A percentile compares a stretch with the other conserved stretches of the same genome.
phyloP scores from a whole-genome alignment of 2,329 filamentous ascomycete genomes.

The Botrytis porri region DNA sequence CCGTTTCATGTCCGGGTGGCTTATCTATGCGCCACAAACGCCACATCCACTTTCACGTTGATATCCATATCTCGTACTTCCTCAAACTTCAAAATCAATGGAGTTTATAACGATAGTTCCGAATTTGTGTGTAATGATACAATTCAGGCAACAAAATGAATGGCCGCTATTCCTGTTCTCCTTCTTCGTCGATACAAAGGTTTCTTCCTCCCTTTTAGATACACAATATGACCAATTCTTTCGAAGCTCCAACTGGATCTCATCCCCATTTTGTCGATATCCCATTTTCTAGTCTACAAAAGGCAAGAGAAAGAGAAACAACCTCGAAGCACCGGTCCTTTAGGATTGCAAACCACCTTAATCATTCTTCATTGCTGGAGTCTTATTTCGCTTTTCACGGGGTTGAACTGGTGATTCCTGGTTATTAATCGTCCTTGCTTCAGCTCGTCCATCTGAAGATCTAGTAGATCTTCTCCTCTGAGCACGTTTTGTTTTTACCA shows the following conservation, averaged over 20 bases:
- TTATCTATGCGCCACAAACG: not conserved
- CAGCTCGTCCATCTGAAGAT: not conserved
- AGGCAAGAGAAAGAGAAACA: not conserved
- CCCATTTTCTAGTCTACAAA: not conserved
- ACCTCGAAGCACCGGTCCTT: not conserved
- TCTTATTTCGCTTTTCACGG: not conserved
- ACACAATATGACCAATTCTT: not conserved
- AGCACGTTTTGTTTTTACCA: not conserved
- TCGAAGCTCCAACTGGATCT: not conserved
- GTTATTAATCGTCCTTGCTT: not conserved
- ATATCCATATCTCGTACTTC: not conserved
- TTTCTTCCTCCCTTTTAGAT: not conserved
- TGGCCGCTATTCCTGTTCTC: not conserved
- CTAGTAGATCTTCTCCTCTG: not conserved
- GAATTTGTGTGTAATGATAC: not conserved
- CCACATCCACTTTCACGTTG: not conserved
- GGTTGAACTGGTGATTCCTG: not conserved
- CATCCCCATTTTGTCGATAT: not conserved
- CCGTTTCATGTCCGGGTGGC: constrained; percentile 1
- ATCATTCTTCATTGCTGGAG: not conserved
- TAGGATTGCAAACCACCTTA: not conserved
- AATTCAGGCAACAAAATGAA: not conserved
- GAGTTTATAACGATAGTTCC: not conserved
- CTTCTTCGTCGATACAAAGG: not conserved
- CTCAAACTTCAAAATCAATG: not conserved